Evolutionary conservation across 352 stramenopile genomes (phyloP), one percentile per base, ranked within the genome.

Genomic region (Globisporangium sylvaticum): DNA sequence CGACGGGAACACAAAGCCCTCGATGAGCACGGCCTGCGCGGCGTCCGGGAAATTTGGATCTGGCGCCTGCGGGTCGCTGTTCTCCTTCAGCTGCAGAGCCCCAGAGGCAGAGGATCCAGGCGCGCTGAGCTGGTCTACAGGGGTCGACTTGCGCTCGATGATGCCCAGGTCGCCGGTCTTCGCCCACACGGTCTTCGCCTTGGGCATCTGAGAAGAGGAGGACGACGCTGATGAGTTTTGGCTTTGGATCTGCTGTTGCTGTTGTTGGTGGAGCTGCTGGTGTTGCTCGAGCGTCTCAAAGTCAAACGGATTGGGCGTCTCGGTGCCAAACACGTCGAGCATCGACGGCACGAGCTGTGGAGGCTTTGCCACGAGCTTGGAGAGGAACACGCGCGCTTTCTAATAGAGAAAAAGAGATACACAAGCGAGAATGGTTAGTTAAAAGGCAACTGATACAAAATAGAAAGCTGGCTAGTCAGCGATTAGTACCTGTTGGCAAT

Each of bases 341-440:
- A 95, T 62, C 8, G 88, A 92, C 29, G 88, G 88, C 44, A 94
- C 74, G n/a, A 95, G 74, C 62, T 95, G 88, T 34, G 86, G 83
- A n/a, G 88, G 85, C 59, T 94, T 95, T 55, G 82, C 69, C 32
- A 73, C 78, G 4, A 95, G 74, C 67, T 74, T 81, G 18, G 81
- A 82, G n/a, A 91, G 56, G 46, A 83, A 74, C 24, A 89, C 71
- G 6, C 80, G 78, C 50, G 84, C 84, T 87, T 90, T 92, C 88
- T 95, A 65, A n/a, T 9, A 20, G 15, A 15, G 18, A 50, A 12
- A 12, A 24, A 14, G 18, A 22, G 20, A 50, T 24, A n/a, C 18
- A 48, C 39, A 50, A 8, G 42, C 18, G 18, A 50, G 42, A 0
- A 24, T 50, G 42, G 42, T 24, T n/a, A 20, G 37, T 46, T 46